Conservation (phyloP, 2,329 filamentous ascomycete genomes). For the Lachnellula occidentalis region DNA sequence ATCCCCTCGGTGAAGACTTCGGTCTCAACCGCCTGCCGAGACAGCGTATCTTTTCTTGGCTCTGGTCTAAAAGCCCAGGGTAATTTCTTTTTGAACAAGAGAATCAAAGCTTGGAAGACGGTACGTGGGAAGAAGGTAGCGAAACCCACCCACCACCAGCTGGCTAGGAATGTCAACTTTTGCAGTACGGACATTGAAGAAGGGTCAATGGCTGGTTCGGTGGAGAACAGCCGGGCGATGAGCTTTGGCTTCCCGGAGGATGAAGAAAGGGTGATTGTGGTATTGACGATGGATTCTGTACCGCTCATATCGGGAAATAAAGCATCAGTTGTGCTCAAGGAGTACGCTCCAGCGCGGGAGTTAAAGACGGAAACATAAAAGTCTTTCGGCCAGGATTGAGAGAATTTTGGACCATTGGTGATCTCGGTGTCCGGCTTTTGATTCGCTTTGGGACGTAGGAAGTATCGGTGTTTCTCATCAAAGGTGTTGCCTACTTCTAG, state of each 20-base stretch:
- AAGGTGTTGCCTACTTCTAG: conserved; percentile 75
- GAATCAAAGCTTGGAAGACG: conserved; percentile 49
- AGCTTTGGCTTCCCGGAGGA: conserved; percentile 53
- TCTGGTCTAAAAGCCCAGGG: conserved; percentile 63
- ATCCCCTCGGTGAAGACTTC: conserved; percentile 44
- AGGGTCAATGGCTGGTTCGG: conserved; percentile 46
- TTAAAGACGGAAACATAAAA: conserved; percentile 77
- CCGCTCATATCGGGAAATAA: conserved; percentile 36
- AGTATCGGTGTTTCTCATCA: conserved; percentile 63
- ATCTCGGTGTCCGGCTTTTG: conserved; percentile 15
- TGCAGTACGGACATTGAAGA: conserved; percentile 36
- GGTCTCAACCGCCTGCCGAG: conserved; percentile 44
- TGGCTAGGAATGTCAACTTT: conserved; percentile 42
- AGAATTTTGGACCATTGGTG: conserved; percentile 33
- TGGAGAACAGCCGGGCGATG: conserved; percentile 53
- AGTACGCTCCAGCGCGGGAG: conserved; percentile 51
- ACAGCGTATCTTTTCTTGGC: conserved; percentile 50
- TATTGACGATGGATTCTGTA: conserved; percentile 42
- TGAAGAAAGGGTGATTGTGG: conserved; percentile 58
- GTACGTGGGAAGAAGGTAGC: conserved; percentile 63
- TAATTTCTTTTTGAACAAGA: conserved; percentile 53
- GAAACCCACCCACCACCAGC: conserved; percentile 65
- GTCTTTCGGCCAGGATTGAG: conserved; percentile 58
- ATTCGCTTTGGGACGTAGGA: conserved; percentile 41
- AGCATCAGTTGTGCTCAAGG: conserved; percentile 44